Percentiles rank a stretch among this genome's conserved stretches.
phyloP scores from a whole-genome alignment of 257 asterid species.

The Thymus quinquecostatus region DNA sequence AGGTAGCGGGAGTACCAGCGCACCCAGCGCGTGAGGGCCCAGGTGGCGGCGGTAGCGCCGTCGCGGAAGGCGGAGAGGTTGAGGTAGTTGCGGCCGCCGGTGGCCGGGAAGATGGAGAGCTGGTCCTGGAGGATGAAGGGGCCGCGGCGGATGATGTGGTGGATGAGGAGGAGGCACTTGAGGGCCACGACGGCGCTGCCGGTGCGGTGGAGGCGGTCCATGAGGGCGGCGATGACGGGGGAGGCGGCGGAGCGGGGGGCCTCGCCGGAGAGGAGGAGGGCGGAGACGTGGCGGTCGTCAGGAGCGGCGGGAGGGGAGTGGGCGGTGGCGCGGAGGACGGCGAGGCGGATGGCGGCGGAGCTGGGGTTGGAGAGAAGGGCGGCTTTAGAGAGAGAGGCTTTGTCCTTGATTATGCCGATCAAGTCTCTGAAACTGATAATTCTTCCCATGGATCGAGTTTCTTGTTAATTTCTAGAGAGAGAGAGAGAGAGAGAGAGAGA shows the following conservation, averaged over 20 bases:
- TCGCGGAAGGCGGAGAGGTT: conserved; percentile 79
- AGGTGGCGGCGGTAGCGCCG: conserved; percentile 54
- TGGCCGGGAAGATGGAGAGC: conserved; percentile 65
- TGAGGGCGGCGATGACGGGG: conserved; percentile 55
- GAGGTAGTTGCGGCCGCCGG: conserved; percentile 75
- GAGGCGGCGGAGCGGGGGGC: conserved; percentile 84
- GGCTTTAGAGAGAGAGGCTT: conserved; percentile 58
- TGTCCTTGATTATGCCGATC: conserved; percentile 53
- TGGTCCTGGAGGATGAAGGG: conserved; percentile 91
- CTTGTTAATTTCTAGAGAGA: neutral
- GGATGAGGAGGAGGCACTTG: conserved; percentile 69
- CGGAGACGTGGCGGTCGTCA: conserved; percentile 47
- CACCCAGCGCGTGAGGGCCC: conserved; percentile 73
- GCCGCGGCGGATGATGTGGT: conserved; percentile 70
- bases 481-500: conserved; percentile 9
- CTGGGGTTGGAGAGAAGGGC: conserved; percentile 52
- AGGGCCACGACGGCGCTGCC: conserved; percentile 66
- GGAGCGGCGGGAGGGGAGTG: conserved; percentile 65
- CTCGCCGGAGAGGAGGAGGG: conserved; percentile 64
- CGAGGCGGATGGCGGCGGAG: conserved; percentile 51
- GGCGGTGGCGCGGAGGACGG: conserved; percentile 80
- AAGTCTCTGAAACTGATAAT: conserved; percentile 38
- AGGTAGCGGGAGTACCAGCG: conserved; percentile 77
- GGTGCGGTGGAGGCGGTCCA: conserved; percentile 85
- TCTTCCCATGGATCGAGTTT: conserved; percentile 46